Evolutionary conservation across 2,329 filamentous ascomycete genomes (phyloP), one percentile per base, ranked within the genome.

Genomic region (Penicillium thymicola): DNA sequence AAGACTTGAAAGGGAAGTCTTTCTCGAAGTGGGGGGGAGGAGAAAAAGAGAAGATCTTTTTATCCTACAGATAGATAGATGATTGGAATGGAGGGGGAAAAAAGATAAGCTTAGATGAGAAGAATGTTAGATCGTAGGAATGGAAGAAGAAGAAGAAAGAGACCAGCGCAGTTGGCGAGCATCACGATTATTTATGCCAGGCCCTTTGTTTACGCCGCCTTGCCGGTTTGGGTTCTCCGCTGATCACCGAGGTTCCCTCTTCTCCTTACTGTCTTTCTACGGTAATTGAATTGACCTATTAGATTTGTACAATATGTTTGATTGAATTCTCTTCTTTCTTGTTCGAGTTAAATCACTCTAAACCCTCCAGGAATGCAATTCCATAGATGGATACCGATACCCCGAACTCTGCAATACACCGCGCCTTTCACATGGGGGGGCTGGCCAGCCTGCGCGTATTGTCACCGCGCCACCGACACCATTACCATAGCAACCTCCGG

Each of bases 1-100:
- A 77, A 76, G 75, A 77, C 75, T 76, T 68, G 54, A 58, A 59
- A 64, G 65, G 63, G 61, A 68, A 71, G 71, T 73, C 70, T 75
- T 73, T 74, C 68, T 72, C 68, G 69, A 36, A 7, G 41, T 28
- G 53, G 46, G 41, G 40, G 36, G 54, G 54, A 58, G 49, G 59
- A 59, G 58, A 59, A 64, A 51, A 50, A 34, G 49, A 49, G 48
- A 52, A 59, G 47, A 44, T 40, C 48, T 42, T 54, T 49, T 53
- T 36, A 27, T 37, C 46, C 41, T 45, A 3, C 28, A 40, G 30
- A 57, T 59, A 40, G 30, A 57, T 59, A 60, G 51, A 53, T 59
- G 64, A 65, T 65, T 55, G 63, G 65, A 51, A 51, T 58, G 45
- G 58, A 65, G 58, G 48, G 48, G 54, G 47, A 11, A 16, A 18